These are phyloP conservation scores for Erodium maritimum DNA, from an alignment of 345 rosid species.

Conservation along the genomic window DNA sequence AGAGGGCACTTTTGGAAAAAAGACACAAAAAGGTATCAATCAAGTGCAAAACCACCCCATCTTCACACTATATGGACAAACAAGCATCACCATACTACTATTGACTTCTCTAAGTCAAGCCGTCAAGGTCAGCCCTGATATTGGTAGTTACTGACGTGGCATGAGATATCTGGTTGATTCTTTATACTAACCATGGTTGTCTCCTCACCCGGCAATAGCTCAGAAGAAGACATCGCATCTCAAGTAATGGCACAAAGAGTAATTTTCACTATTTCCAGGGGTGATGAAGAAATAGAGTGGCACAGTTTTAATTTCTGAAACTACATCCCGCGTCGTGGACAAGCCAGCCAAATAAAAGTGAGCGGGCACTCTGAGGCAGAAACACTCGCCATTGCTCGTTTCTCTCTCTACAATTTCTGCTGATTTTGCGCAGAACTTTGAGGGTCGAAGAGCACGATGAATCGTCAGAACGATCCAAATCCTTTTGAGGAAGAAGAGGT, in stretches of 20 bases:
- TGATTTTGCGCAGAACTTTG: slow-evolving; percentile 11
- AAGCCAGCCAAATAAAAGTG: slow-evolving; percentile 2
- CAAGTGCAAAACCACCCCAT: background rate
- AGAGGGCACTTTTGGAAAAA: background rate
- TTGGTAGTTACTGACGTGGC: background rate
- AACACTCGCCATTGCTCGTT: background rate
- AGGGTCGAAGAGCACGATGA: slow-evolving; percentile 41
- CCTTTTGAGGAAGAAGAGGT: slow-evolving; percentile 91
- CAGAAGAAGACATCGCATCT: too few species aligned
- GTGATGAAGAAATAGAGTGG: background rate
- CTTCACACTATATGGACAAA: background rate
- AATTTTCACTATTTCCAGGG: background rate
- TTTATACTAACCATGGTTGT: background rate
- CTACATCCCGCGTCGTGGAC: slow-evolving; percentile 7
- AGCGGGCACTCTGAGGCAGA: background rate
- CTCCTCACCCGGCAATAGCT: background rate
- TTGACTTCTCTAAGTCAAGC: background rate
- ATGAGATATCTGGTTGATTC: background rate
- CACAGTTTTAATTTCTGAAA: background rate
- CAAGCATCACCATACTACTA: background rate
- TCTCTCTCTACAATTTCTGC: slow-evolving; percentile 2
- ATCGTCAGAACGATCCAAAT: slow-evolving; percentile 79
- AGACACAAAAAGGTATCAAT: background rate
- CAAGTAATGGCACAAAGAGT: background rate
- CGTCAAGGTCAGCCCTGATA: background rate